Conservation (phyloP, 768 basidiomycete genomes). For the Termitomyces sp. region DNA sequence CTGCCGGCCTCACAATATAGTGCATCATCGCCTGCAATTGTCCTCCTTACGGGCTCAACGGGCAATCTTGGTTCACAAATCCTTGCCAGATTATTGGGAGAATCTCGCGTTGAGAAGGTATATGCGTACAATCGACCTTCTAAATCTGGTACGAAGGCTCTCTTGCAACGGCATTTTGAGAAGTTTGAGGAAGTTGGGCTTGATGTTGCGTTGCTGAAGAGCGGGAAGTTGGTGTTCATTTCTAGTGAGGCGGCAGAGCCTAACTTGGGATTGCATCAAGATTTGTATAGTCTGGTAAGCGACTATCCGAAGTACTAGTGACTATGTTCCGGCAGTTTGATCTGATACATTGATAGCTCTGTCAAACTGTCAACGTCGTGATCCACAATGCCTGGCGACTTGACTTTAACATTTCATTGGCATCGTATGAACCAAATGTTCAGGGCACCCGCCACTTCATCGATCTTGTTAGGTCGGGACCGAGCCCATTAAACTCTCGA, state of each 20-base stretch:
- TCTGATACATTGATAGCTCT: conserved; percentile 18
- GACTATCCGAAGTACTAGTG: background rate
- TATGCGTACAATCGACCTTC: conserved; percentile 32
- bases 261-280: conserved; percentile 13
- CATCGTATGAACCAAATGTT: conserved; percentile 34
- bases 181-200: conserved; percentile 17
- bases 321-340: background rate
- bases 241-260: conserved; percentile 14
- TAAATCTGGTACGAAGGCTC: background rate
- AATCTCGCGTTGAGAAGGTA: conserved; percentile 32
- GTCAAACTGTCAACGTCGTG: conserved; percentile 22
- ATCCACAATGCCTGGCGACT: conserved; percentile 38
- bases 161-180: conserved; percentile 12
- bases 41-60: conserved; percentile 27
- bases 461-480: conserved; percentile 23
- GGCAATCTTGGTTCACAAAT: conserved; percentile 23
- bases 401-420: conserved; percentile 36
- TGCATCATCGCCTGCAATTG: background rate
- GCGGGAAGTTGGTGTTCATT: conserved; percentile 15
- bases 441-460: conserved; percentile 28
- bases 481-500: conserved; percentile 14
- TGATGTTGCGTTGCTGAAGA: conserved; percentile 9
- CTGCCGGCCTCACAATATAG: background rate
- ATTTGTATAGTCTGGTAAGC: conserved; percentile 4
- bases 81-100: conserved; percentile 20